A percentile compares a stretch with the other conserved stretches of the same genome.
Evolutionary conservation across 179 eudicot genomes (phyloP).

Genomic region (Pouteria campechiana): DNA sequence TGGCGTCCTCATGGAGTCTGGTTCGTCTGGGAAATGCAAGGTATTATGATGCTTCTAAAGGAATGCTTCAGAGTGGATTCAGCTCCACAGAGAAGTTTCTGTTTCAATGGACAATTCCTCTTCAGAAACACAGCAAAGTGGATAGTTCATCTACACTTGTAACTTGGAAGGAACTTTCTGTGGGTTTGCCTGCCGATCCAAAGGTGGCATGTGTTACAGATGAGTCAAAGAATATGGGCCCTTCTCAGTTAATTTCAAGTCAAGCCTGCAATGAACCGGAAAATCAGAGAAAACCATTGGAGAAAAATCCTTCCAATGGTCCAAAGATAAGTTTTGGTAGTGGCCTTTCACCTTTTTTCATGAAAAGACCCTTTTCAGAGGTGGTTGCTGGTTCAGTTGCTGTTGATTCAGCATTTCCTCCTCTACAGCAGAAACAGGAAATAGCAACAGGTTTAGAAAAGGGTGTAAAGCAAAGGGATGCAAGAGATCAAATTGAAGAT

Average conservation of each 20-base stretch:
- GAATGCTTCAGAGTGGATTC: conserved; percentile 84
- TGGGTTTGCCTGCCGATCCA: conserved; percentile 10
- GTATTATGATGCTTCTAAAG: conserved; percentile 81
- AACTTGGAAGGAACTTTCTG: conserved; percentile 29
- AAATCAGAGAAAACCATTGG: conserved; percentile 16
- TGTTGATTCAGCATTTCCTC: conserved; percentile 63
- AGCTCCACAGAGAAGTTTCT: conserved; percentile 62
- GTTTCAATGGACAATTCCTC: conserved; percentile 58
- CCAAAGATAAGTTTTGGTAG: conserved; percentile 38
- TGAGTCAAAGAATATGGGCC: conserved; percentile 15
- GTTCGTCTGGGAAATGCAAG: conserved; percentile 62
- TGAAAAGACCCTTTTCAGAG: conserved; percentile 90
- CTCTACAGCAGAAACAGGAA: conserved; percentile 51
- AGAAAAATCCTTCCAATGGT: conserved; percentile 20
- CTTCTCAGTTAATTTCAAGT: conserved; percentile 9
- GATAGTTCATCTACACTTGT: conserved; percentile 20
- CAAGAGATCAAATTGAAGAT: conserved; percentile 21
- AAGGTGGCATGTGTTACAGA: conserved; percentile 21
- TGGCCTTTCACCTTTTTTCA: conserved; percentile 51
- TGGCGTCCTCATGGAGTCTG: conserved; percentile 59
- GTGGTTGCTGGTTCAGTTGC: conserved; percentile 89
- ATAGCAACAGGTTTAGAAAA: conserved; percentile 27
- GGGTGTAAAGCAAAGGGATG: conserved; percentile 31
- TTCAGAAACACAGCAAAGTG: conserved; percentile 40
- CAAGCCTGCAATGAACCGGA: conserved; percentile 29